A percentile compares a stretch with the other conserved stretches of the same genome.
Evolutionary conservation across 495 filamentous ascomycete species (phyloP).

Genomic region (Platismatia glauca): DNA sequence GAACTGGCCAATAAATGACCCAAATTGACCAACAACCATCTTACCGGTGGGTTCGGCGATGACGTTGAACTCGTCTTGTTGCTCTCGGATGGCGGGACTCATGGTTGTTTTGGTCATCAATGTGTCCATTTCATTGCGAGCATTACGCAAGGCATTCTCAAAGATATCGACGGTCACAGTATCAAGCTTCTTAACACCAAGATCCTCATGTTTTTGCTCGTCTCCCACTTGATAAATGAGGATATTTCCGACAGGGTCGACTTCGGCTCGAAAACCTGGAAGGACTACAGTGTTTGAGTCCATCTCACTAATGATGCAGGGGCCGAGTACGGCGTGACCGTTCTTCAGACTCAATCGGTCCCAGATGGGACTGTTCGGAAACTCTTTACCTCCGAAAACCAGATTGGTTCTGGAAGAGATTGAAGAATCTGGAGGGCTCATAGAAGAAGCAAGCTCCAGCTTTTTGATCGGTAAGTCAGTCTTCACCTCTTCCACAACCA

Average conservation of each 20-base stretch:
- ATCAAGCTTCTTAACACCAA: conserved; percentile 30
- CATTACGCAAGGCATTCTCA: conserved; percentile 37
- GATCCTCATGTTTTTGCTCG: conserved; percentile 17
- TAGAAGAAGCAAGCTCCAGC: conserved; percentile 25
- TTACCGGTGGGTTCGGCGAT: conserved; percentile 39
- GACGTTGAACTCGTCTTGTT: conserved; percentile 47
- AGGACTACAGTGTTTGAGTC: conserved; percentile 44
- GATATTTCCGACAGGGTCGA: conserved; percentile 40
- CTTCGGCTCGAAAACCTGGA: conserved; percentile 37
- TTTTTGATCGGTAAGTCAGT: conserved; percentile 32
- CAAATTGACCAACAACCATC: conserved; percentile 46
- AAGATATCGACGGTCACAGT: conserved; percentile 34
- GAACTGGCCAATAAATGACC: conserved; percentile 43
- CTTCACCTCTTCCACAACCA: conserved; percentile 36
- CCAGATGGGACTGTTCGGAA: conserved; percentile 35
- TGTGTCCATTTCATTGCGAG: conserved; percentile 43
- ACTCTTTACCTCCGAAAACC: conserved; percentile 33
- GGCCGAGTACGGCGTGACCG: conserved; percentile 35
- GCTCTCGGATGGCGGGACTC: conserved; percentile 44
- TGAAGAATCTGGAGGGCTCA: conserved; percentile 24
- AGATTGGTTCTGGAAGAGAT: conserved; percentile 28
- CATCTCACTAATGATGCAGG: conserved; percentile 43
- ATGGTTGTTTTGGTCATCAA: conserved; percentile 44
- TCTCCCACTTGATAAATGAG: conserved; percentile 34
- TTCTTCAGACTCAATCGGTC: conserved; percentile 35